Percentiles rank a stretch among this genome's conserved stretches.
Conservation (phyloP, 139 green algal species). For the Yamagishiella unicocca region DNA sequence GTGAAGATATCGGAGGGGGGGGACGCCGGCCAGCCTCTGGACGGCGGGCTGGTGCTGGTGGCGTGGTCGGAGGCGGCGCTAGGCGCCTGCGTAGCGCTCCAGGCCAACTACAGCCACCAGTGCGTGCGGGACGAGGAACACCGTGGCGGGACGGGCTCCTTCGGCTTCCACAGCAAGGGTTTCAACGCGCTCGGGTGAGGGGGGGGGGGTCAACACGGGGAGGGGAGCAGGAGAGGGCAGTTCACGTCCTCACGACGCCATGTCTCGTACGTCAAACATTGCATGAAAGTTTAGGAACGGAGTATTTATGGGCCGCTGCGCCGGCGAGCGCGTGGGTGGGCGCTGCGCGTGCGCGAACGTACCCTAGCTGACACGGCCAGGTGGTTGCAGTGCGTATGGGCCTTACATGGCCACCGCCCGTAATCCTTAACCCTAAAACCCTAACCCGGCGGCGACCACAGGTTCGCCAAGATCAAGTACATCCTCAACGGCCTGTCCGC, state of each 20-base stretch:
- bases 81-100: neutral
- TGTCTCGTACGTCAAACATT: too few relatives aligned
- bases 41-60: slow-evolving; percentile 8
- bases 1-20: neutral
- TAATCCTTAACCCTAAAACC: neutral
- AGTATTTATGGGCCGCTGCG: too few relatives aligned
- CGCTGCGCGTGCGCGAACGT: too few relatives aligned
- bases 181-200: slow-evolving; percentile 32
- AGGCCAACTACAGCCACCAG: neutral
- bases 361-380: too few relatives aligned
- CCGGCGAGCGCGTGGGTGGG: too few relatives aligned
- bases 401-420: neutral
- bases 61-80: slow-evolving; percentile 11
- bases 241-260: too few relatives aligned
- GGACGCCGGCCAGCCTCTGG: neutral
- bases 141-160: neutral
- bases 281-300: too few relatives aligned
- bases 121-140: slow-evolving; percentile 38
- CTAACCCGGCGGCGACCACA: neutral
- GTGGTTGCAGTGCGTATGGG: too few relatives aligned
- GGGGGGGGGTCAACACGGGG: neutral
- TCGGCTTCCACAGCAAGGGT: slow-evolving; percentile 18
- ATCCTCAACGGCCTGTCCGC: slow-evolving; percentile 43
- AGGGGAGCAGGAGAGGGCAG: too few relatives aligned
- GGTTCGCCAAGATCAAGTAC: slow-evolving; percentile 50